Percentiles rank a stretch among this genome's conserved stretches.
Evolutionary conservation across 176 grass and related monocot species (phyloP).

Genomic region (Oryza nivara): DNA sequence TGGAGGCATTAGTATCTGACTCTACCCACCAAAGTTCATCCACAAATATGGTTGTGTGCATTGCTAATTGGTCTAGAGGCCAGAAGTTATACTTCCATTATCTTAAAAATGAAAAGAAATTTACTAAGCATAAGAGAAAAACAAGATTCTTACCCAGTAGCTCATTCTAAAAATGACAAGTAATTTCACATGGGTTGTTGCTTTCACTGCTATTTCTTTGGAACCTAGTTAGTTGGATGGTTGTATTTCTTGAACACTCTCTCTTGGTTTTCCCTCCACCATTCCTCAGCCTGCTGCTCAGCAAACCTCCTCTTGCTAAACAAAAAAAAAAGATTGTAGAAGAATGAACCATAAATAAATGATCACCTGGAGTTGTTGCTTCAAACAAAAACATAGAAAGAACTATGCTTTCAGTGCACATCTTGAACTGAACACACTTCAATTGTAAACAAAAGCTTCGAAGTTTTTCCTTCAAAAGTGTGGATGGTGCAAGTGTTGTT

Average conservation of each 20-base stretch:
- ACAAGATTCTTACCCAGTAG: not conserved
- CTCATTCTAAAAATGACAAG: not conserved
- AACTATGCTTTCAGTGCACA: not conserved
- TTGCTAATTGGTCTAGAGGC: no score
- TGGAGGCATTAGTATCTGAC: no score
- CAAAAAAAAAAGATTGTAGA: not conserved
- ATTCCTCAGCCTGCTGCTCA: conserved; percentile 72
- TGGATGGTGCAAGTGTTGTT: not conserved
- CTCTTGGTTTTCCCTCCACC: conserved; percentile 85
- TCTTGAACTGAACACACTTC: not conserved
- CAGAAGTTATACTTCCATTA: no score
- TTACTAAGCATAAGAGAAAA: not conserved
- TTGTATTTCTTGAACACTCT: conserved; percentile 73
- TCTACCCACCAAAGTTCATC: no score
- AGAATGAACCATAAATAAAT: conserved; percentile 20
- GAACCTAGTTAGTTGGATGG: conserved; percentile 32
- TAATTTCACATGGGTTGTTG: not conserved
- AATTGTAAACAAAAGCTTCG: not conserved
- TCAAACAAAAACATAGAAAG: not conserved
- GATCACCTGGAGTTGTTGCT: not conserved
- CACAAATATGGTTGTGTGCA: no score
- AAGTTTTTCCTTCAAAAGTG: not conserved
- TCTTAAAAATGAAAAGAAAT: not conserved
- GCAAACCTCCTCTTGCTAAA: conserved; percentile 77
- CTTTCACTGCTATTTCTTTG: not conserved